Evolutionary conservation across 177 flowering plant species (phyloP).

Genomic region (Telopea speciosissima): DNA sequence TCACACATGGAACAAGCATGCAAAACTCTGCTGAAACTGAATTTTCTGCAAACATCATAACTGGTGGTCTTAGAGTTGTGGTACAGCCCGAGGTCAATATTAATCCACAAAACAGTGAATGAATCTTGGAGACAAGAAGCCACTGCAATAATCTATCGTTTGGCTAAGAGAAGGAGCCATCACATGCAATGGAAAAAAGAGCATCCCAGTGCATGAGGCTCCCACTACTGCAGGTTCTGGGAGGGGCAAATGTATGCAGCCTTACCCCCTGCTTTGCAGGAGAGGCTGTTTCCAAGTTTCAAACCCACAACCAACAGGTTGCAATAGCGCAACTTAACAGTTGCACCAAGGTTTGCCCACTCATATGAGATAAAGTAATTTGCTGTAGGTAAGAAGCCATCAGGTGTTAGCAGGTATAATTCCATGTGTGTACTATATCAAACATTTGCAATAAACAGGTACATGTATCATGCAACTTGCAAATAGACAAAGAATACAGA

Average conservation of each 20-base stretch:
- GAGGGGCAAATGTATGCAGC: no score
- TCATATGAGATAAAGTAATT: neutral
- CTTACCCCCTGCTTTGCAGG: no score
- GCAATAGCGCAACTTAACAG: no score
- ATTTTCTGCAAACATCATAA: no score
- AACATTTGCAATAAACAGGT: neutral
- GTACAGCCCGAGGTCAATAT: neutral
- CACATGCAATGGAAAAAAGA: neutral
- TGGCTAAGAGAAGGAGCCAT: neutral
- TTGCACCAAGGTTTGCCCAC: no score
- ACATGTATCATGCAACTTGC: neutral
- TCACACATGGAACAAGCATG: neutral
- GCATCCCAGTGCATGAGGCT: no score
- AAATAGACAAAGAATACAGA: neutral
- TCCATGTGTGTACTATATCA: neutral
- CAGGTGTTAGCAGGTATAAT: neutral
- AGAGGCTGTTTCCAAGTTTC: no score
- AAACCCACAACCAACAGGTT: no score
- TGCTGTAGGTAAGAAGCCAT: neutral
- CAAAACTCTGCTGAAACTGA: no score
- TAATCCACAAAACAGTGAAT: neutral
- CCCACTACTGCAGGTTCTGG: no score
- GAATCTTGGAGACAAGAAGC: neutral
- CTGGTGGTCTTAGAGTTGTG: neutral
- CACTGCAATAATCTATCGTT: neutral